phyloP scores from a whole-genome alignment of 495 filamentous ascomycete species.

The Terfezia claveryi region DNA sequence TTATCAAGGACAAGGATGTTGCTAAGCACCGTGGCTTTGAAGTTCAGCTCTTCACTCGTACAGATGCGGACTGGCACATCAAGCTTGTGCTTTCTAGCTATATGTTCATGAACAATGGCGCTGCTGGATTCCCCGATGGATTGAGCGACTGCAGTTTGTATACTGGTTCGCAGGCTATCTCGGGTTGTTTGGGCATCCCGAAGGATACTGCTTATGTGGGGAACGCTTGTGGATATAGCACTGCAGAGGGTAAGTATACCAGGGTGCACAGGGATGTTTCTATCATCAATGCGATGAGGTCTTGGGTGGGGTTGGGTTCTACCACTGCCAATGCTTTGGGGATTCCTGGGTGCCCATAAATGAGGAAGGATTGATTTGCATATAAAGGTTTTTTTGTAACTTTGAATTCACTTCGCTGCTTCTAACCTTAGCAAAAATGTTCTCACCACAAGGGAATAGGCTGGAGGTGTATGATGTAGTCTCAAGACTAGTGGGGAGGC shows the following conservation, averaged over 20 bases:
- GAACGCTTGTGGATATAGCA: slow-evolving; percentile 12
- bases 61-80: slow-evolving; percentile 18
- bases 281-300: slow-evolving; percentile 21
- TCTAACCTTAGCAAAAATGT: too few species aligned
- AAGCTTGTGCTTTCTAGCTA: slow-evolving; percentile 19
- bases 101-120: slow-evolving; percentile 13
- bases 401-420: too few species aligned
- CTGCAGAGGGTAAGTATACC: slow-evolving; percentile 12
- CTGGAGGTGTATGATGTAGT: too few species aligned
- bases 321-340: slow-evolving; percentile 13
- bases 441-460: too few species aligned
- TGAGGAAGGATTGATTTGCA: not conserved
- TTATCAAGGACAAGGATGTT: slow-evolving; percentile 19
- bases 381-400: not conserved
- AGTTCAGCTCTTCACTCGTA: slow-evolving; percentile 18
- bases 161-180: slow-evolving; percentile 8
- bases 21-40: slow-evolving; percentile 18
- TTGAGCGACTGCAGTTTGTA: slow-evolving; percentile 16
- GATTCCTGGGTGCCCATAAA: slow-evolving; percentile 10
- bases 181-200: slow-evolving; percentile 11
- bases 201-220: slow-evolving; percentile 16
- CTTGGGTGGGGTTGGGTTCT: slow-evolving; percentile 14
- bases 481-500: too few species aligned
- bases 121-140: slow-evolving; percentile 17
- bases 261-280: slow-evolving; percentile 16